These are phyloP conservation scores for Amylocarpus encephaloides DNA, from an alignment of 2,329 filamentous ascomycete genomes.

Conservation along the genomic window DNA sequence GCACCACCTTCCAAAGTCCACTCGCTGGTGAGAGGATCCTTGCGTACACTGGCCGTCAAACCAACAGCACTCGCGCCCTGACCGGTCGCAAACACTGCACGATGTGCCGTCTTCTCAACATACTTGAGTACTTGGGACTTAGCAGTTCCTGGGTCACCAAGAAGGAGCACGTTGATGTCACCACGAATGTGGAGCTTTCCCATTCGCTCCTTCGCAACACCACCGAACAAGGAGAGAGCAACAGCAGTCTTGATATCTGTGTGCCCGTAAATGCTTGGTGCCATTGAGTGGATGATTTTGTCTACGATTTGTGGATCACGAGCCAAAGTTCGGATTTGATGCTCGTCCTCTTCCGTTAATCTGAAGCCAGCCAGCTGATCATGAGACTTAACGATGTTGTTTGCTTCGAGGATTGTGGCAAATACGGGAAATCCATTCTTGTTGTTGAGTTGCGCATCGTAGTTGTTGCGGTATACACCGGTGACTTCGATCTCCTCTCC, in stretches of 20 bases:
- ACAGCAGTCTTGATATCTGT: constrained; percentile 96
- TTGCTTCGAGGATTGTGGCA: constrained; percentile 93
- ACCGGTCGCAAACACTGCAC: constrained; percentile 94
- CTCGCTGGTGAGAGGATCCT: constrained; percentile 90
- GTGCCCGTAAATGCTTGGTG: constrained; percentile 95
- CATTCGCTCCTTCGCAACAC: constrained; percentile 84
- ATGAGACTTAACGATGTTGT: constrained; percentile 94
- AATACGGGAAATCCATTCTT: constrained; percentile 98
- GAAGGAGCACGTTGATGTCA: constrained; percentile 94
- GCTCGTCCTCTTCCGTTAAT: constrained; percentile 90
- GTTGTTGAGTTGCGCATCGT: constrained; percentile 95
- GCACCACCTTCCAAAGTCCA: constrained; percentile 97
- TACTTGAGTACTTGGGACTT: constrained; percentile 98
- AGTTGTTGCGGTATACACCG: constrained; percentile 96
- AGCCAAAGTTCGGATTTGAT: constrained; percentile 78
- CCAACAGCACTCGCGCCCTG: constrained; percentile 96
- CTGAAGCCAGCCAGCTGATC: constrained; percentile 96
- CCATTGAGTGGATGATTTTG: constrained; percentile 87
- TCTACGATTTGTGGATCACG: constrained; percentile 88
- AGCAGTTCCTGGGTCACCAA: constrained; percentile 94
- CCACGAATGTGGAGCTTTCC: constrained; percentile 88
- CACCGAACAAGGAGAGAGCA: constrained; percentile 88
- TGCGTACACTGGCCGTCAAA: constrained; percentile 92
- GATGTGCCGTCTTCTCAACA: constrained; percentile 92
- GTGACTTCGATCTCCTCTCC: constrained; percentile 97